These are phyloP conservation scores for Oryza officinalis DNA, from an alignment of 176 grass and related monocot genomes.

Conservation along the genomic window DNA sequence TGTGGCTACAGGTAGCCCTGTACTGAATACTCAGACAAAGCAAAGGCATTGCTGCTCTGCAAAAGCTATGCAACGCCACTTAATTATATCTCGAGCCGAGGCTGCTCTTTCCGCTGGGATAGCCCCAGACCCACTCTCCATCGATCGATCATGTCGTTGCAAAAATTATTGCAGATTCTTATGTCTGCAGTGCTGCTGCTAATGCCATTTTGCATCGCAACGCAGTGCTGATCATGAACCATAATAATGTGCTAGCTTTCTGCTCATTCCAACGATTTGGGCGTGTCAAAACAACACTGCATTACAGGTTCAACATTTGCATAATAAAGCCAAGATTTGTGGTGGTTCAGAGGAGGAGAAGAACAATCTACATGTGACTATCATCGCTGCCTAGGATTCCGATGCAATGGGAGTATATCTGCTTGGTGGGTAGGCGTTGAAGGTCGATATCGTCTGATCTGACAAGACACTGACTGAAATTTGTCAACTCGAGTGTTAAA, in stretches of 20 bases:
- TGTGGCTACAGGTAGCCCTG: background rate
- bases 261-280: background rate
- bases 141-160: background rate
- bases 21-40: background rate
- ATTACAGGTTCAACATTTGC: background rate
- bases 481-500: background rate
- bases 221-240: background rate
- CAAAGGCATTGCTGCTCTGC: background rate
- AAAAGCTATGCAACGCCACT: background rate
- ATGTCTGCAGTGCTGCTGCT: background rate
- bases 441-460: background rate
- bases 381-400: background rate
- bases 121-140: background rate
- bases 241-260: background rate
- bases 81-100: background rate
- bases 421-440: background rate
- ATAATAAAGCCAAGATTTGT: background rate
- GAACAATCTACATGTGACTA: background rate
- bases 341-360: background rate
- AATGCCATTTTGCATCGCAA: background rate
- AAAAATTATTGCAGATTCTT: background rate
- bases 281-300: background rate
- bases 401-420: background rate
- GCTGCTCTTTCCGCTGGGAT: background rate
- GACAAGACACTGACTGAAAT: background rate